Percentiles rank a stretch among this genome's conserved stretches.
phyloP scores from a whole-genome alignment of 2,329 filamentous ascomycete species.

The Penicillium thymicola region DNA sequence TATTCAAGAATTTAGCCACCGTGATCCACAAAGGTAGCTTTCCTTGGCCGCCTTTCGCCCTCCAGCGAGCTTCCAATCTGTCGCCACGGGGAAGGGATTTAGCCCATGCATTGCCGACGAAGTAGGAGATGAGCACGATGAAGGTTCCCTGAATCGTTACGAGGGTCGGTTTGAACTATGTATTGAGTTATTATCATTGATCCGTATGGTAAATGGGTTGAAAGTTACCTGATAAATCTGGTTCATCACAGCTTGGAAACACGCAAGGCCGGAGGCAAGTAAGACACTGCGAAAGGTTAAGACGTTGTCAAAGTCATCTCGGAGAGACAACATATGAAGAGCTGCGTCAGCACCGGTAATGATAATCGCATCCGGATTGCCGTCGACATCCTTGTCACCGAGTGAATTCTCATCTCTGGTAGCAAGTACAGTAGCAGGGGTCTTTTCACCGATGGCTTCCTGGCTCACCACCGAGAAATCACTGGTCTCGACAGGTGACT shows the following conservation, averaged over 20 bases:
- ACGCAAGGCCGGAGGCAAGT: constrained; percentile 49
- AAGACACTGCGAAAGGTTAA: constrained; percentile 55
- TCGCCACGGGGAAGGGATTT: constrained; percentile 53
- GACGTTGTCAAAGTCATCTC: constrained; percentile 53
- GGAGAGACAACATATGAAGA: constrained; percentile 48
- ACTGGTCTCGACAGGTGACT: neutral
- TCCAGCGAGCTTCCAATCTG: constrained; percentile 48
- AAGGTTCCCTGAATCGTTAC: constrained; percentile 53
- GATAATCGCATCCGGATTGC: constrained; percentile 44
- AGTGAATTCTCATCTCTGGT: neutral
- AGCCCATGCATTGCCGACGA: constrained; percentile 51
- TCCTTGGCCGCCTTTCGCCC: constrained; percentile 40
- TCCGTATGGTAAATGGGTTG: neutral
- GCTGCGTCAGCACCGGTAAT: constrained; percentile 53
- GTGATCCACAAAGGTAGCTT: constrained; percentile 44
- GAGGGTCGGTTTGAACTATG: constrained; percentile 53
- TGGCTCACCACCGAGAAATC: neutral
- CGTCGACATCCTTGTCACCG: neutral
- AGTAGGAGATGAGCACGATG: constrained; percentile 57
- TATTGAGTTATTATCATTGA: constrained; percentile 1
- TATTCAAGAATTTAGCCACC: constrained; percentile 49
- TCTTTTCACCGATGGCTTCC: neutral
- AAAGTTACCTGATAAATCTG: constrained; percentile 53
- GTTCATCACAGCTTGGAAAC: constrained; percentile 55
- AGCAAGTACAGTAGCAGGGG: neutral